These are phyloP conservation scores for Jimgerdemannia flammicorona DNA, from an alignment of 192 early-diverging fungal genomes.

Conservation along the genomic window DNA sequence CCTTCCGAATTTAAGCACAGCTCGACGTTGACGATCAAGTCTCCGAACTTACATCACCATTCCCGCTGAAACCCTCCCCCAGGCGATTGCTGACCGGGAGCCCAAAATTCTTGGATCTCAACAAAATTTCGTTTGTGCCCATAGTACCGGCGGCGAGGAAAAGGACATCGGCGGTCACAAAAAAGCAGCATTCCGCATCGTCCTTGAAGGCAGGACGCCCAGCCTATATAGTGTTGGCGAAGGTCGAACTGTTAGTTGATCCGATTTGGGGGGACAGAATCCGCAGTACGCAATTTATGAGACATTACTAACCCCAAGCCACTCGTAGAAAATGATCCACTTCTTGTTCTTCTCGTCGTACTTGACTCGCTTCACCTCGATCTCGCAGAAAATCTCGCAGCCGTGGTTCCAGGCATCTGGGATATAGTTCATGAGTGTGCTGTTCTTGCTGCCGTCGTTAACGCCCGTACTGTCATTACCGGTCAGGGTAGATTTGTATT, in stretches of 20 bases:
- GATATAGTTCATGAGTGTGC: slow-evolving; percentile 42
- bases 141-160: slow-evolving; percentile 40
- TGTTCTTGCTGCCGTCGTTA: slow-evolving; percentile 46
- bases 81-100: slow-evolving; percentile 26
- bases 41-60: slow-evolving; percentile 40
- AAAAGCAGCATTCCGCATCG: slow-evolving; percentile 14
- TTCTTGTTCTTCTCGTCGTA: slow-evolving; percentile 15
- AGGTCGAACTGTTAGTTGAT: too few species aligned
- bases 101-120: slow-evolving; percentile 32
- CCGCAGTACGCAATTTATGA: slow-evolving; percentile 5
- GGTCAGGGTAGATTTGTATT: slow-evolving; percentile 29
- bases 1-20: slow-evolving; percentile 6
- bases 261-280: too few species aligned
- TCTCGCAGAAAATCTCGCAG: slow-evolving; percentile 36
- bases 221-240: too few species aligned
- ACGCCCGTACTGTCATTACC: slow-evolving; percentile 41
- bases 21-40: slow-evolving; percentile 13
- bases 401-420: slow-evolving; percentile 49
- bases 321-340: slow-evolving; percentile 42
- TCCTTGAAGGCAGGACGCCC: background rate
- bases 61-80: slow-evolving; percentile 41
- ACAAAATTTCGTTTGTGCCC: slow-evolving; percentile 36
- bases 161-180: slow-evolving; percentile 40
- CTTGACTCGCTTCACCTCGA: slow-evolving; percentile 33
- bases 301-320: slow-evolving; percentile 29